phyloP scores from a whole-genome alignment of 139 green algal genomes.

The Astrephomene gubernaculifera region DNA sequence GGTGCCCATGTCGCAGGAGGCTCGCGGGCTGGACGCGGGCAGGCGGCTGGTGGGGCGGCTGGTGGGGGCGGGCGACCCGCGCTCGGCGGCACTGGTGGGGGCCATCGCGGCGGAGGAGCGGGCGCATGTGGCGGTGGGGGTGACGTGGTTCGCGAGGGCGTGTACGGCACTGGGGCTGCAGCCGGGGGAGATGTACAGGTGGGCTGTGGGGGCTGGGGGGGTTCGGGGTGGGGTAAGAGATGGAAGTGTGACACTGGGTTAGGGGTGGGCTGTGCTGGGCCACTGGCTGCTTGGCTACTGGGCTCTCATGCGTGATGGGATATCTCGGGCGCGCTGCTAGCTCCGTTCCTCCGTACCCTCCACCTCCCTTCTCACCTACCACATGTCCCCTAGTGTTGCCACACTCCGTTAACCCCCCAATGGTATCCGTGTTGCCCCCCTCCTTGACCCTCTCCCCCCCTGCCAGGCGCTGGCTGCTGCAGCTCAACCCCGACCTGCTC shows the following conservation, averaged over 20 bases:
- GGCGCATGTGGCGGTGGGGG: conserved; percentile 77
- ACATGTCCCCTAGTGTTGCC: too few species aligned
- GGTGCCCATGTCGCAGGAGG: conserved; percentile 88
- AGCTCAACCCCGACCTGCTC: conserved; percentile 70
- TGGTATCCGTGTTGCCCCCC: too few species aligned
- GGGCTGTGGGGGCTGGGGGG: background rate
- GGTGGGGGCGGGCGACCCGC: conserved; percentile 73
- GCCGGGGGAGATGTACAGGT: conserved; percentile 33
- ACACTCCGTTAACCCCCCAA: too few species aligned
- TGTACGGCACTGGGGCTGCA: conserved; percentile 59
- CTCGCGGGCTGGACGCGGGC: conserved; percentile 74
- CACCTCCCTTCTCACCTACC: too few species aligned
- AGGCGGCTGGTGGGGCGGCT: conserved; percentile 69
- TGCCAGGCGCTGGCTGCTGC: conserved; percentile 59
- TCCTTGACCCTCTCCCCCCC: background rate
- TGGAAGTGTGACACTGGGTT: too few species aligned
- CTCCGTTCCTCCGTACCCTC: too few species aligned
- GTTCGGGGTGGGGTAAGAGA: too few species aligned
- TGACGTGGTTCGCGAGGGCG: conserved; percentile 77
- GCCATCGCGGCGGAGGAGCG: conserved; percentile 80
- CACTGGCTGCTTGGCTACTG: too few species aligned
- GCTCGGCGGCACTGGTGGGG: conserved; percentile 75
- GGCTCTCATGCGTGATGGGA: too few species aligned
- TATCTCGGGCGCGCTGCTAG: too few species aligned
- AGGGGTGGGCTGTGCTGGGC: too few species aligned